phyloP scores from a whole-genome alignment of 192 early-diverging fungal genomes.

The Jimgerdemannia flammicorona region DNA sequence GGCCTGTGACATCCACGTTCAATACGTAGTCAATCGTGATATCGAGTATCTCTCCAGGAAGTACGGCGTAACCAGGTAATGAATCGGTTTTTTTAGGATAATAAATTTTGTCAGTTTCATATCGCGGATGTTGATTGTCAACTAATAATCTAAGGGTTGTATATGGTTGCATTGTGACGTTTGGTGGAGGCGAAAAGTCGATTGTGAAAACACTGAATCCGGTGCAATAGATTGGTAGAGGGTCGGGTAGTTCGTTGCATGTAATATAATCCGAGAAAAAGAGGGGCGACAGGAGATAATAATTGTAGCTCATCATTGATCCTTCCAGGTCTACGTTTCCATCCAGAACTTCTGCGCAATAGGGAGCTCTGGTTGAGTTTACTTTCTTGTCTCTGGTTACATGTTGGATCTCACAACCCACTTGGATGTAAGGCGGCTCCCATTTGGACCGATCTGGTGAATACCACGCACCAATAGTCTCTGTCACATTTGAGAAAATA shows the following conservation, averaged over 20 bases:
- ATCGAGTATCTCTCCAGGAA: not conserved
- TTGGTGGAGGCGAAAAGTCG: not conserved
- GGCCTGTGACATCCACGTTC: not conserved
- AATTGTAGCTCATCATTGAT: not conserved
- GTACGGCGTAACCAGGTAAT: not conserved
- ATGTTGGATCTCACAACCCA: not conserved
- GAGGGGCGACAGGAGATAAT: not conserved
- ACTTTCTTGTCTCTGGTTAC: not conserved
- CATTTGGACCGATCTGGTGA: not conserved
- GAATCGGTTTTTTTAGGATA: too few relatives aligned
- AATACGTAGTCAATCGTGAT: not conserved
- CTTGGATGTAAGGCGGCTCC: not conserved
- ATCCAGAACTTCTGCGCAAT: too few relatives aligned
- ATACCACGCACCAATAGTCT: not conserved
- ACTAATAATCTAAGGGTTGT: not conserved
- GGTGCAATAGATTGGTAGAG: not conserved
- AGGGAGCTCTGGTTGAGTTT: too few relatives aligned
- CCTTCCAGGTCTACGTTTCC: too few relatives aligned
- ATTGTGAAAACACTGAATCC: not conserved
- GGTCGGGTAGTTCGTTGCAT: not conserved
- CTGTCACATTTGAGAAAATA: not conserved
- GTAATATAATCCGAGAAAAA: not conserved
- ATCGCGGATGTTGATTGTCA: not conserved
- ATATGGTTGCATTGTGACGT: not conserved
- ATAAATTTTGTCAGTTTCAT: too few relatives aligned